Evolutionary conservation across 148 eudicot genomes (phyloP).

Genomic region (Silene latifolia): DNA sequence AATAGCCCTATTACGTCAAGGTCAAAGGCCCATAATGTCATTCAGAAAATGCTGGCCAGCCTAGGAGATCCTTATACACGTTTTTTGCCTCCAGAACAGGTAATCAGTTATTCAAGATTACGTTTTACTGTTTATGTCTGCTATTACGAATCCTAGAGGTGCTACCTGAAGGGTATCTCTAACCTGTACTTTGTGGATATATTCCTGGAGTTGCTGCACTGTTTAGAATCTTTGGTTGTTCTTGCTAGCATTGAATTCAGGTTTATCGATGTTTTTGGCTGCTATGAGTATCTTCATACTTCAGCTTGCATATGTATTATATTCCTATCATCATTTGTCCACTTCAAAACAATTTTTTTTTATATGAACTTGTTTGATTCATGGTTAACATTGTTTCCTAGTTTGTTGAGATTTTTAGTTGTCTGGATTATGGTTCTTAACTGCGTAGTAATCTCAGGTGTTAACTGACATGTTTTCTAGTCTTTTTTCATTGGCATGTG

Average conservation of each 20-base stretch:
- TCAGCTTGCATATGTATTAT: neutral
- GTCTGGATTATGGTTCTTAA: conserved; percentile 9
- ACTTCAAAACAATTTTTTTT: neutral
- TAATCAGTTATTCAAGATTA: conserved; percentile 24
- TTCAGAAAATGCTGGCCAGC: conserved; percentile 71
- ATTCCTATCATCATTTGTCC: neutral
- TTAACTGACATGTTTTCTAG: conserved; percentile 51
- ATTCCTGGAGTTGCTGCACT: conserved; percentile 2
- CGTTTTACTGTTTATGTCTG: neutral
- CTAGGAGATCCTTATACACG: conserved; percentile 92
- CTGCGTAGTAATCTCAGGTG: conserved; percentile 26
- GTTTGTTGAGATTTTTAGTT: conserved; percentile 5
- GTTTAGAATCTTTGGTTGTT: neutral
- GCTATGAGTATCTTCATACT: conserved; percentile 3
- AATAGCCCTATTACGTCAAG: conserved; percentile 58
- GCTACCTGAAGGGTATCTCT: neutral
- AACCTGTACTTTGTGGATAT: neutral
- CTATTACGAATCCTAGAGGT: conserved; percentile 3
- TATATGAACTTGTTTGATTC: neutral
- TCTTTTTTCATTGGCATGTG: conserved; percentile 68
- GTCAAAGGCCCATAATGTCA: conserved; percentile 80
- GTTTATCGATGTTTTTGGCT: conserved; percentile 1
- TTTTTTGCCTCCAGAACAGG: conserved; percentile 80
- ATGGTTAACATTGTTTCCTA: neutral
- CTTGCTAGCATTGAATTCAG: conserved; percentile 5